Evolutionary conservation across 2,329 filamentous ascomycete species (phyloP).

Genomic region (Talaromyces amestolkiae): DNA sequence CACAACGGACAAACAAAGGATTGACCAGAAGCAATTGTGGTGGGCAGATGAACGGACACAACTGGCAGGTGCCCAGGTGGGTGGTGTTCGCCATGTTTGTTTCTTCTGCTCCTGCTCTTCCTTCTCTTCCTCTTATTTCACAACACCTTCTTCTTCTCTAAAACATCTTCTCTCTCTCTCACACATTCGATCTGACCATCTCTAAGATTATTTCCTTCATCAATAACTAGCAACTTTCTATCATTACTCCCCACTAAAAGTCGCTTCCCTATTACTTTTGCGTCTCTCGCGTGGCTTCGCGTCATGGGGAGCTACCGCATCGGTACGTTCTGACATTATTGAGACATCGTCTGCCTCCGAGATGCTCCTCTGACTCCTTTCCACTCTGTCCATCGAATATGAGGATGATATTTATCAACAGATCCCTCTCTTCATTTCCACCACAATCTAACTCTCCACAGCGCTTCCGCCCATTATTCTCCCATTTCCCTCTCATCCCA

Average conservation of each 20-base stretch:
- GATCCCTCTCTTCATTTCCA: too few relatives aligned
- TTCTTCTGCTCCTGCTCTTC: neutral
- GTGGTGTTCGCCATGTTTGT: neutral
- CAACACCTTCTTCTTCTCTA: neutral
- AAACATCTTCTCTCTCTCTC: neutral
- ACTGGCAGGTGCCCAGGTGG: neutral
- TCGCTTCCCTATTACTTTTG: neutral
- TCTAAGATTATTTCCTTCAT: neutral
- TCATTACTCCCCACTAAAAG: neutral
- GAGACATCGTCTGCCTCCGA: neutral
- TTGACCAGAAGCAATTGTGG: neutral
- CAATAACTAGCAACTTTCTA: neutral
- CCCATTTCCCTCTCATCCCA: too few relatives aligned
- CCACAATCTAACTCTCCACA: too few relatives aligned
- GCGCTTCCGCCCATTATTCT: too few relatives aligned
- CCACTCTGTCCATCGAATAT: too few relatives aligned
- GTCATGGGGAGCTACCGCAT: conserved; percentile 27
- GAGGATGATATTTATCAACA: too few relatives aligned
- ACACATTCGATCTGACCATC: neutral
- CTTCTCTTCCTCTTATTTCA: neutral
- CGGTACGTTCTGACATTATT: conserved; percentile 24
- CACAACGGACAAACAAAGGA: neutral
- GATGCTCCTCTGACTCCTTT: too few relatives aligned
- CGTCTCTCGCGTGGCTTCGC: conserved; percentile 8
- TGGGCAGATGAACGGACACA: neutral